phyloP scores from a whole-genome alignment of 495 filamentous ascomycete genomes.

The Penicillium manginii region DNA sequence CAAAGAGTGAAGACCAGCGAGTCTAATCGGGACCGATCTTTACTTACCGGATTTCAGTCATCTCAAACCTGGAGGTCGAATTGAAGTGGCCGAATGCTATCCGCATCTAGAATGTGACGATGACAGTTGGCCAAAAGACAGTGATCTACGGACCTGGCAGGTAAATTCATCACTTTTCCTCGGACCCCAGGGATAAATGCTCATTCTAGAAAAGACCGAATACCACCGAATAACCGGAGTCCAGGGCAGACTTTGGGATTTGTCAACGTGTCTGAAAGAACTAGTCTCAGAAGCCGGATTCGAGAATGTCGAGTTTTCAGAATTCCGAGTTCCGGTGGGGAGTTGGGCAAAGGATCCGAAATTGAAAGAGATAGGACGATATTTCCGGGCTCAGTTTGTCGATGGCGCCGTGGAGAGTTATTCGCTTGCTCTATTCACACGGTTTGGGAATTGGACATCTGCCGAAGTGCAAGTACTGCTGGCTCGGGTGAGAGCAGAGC shows the following conservation, averaged over 20 bases:
- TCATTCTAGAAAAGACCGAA: slow-evolving; percentile 20
- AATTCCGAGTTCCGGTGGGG: slow-evolving; percentile 38
- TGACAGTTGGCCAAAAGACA: slow-evolving; percentile 17
- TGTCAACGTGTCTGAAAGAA: slow-evolving; percentile 4
- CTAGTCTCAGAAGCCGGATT: slow-evolving; percentile 20
- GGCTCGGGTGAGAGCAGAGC: slow-evolving; percentile 25
- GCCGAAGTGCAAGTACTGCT: slow-evolving; percentile 27
- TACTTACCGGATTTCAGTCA: slow-evolving; percentile 10
- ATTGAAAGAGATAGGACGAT: slow-evolving; percentile 42
- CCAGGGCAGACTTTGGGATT: slow-evolving; percentile 23
- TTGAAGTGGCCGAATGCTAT: slow-evolving; percentile 23
- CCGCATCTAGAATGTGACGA: slow-evolving; percentile 20
- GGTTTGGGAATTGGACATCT: slow-evolving; percentile 24
- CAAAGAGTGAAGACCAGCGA: not conserved
- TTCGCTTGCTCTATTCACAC: slow-evolving; percentile 25
- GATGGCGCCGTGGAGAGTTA: slow-evolving; percentile 24
- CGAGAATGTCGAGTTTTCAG: slow-evolving; percentile 15
- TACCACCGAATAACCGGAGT: slow-evolving; percentile 26
- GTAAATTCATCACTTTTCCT: slow-evolving; percentile 3
- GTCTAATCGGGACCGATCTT: not conserved
- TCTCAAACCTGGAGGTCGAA: slow-evolving; percentile 28
- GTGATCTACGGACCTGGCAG: slow-evolving; percentile 18
- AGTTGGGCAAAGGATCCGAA: slow-evolving; percentile 43
- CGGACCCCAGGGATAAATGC: no score
- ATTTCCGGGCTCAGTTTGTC: slow-evolving; percentile 18